Evolutionary conservation across 352 stramenopile genomes (phyloP).

Genomic region (Globisporangium spiculum): DNA sequence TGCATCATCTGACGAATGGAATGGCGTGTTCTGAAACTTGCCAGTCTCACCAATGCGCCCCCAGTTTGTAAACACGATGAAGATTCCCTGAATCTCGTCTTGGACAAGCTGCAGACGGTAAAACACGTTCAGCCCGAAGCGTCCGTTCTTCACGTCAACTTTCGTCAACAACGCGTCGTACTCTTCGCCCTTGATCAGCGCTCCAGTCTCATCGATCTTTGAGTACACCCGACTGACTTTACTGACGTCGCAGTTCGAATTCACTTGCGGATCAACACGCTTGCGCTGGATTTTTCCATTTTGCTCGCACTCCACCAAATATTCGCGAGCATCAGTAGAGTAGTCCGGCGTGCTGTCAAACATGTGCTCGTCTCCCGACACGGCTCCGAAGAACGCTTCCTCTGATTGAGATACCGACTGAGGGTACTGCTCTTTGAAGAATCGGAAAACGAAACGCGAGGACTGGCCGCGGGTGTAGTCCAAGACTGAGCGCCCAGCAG

Average conservation of each 20-base stretch:
- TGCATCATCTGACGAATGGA: conserved; percentile 46
- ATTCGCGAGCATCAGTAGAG: conserved; percentile 43
- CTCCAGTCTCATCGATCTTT: conserved; percentile 25
- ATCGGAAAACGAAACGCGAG: conserved; percentile 56
- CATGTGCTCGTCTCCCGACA: conserved; percentile 22
- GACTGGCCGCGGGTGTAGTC: conserved; percentile 56
- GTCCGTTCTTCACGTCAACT: conserved; percentile 69
- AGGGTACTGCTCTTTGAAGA: conserved; percentile 37
- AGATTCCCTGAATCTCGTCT: conserved; percentile 66
- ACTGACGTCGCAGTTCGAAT: conserved; percentile 58
- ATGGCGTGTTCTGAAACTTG: conserved; percentile 80
- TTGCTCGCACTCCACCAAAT: conserved; percentile 46
- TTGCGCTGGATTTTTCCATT: conserved; percentile 57
- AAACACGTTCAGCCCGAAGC: conserved; percentile 75
- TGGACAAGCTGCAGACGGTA: conserved; percentile 72
- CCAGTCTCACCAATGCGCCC: conserved; percentile 66
- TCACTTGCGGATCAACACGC: conserved; percentile 39
- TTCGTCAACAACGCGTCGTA: conserved; percentile 66
- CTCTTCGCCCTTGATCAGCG: conserved; percentile 34
- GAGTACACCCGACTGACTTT: conserved; percentile 43
- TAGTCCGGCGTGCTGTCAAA: conserved; percentile 39
- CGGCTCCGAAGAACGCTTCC: conserved; percentile 26
- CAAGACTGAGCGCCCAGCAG: conserved; percentile 33
- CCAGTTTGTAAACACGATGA: conserved; percentile 82
- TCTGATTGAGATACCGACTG: conserved; percentile 25